A percentile compares a stretch with the other conserved stretches of the same genome.
phyloP scores from a whole-genome alignment of 257 asterid genomes.

The Solanum clarkiae region DNA sequence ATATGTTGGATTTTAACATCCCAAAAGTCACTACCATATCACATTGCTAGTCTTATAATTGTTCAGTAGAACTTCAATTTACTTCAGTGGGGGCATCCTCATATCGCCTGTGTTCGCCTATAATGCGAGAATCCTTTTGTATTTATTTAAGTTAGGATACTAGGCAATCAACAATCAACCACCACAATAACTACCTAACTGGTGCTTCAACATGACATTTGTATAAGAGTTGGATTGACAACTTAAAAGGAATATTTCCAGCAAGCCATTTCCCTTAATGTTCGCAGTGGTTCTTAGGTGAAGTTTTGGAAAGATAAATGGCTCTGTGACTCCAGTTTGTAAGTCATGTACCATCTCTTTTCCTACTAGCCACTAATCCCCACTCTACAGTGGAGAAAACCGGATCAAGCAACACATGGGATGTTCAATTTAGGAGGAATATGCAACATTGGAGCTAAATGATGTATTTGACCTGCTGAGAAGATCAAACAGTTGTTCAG shows the following conservation, averaged over 20 bases:
- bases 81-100: background rate
- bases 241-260: background rate
- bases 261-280: background rate
- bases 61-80: background rate
- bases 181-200: background rate
- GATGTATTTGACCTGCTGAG: background rate
- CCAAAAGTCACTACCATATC: background rate
- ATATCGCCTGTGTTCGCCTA: background rate
- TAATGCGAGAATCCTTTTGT: background rate
- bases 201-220: background rate
- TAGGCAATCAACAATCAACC: background rate
- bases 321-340: background rate
- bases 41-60: background rate
- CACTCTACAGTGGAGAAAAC: background rate
- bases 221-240: background rate
- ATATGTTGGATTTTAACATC: background rate
- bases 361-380: background rate
- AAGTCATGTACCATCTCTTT: background rate
- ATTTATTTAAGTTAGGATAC: background rate
- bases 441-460: background rate
- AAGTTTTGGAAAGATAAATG: background rate
- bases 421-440: background rate
- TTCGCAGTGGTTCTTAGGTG: background rate
- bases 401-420: background rate
- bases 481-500: background rate